A percentile compares a stretch with the other conserved stretches of the same genome.
phyloP scores from a whole-genome alignment of 2,329 filamentous ascomycete genomes.

The Dactylellina sp. region DNA sequence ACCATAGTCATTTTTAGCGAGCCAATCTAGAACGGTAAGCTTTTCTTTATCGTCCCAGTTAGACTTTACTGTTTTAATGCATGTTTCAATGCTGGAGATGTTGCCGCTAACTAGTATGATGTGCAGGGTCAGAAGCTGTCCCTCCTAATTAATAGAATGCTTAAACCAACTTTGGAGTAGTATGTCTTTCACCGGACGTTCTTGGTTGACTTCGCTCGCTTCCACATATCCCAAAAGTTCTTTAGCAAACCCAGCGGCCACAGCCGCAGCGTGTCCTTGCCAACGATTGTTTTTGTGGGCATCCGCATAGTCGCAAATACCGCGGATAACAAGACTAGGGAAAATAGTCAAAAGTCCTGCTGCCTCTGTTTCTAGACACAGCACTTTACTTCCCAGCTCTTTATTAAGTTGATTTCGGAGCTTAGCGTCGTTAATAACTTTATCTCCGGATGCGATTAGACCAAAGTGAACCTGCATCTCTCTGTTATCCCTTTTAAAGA shows the following conservation, averaged over 20 bases:
- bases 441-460: slow-evolving; percentile 10
- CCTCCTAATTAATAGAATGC: too few species aligned
- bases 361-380: slow-evolving; percentile 18
- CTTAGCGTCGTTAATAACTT: slow-evolving; percentile 30
- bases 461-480: slow-evolving; percentile 19
- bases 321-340: slow-evolving; percentile 28
- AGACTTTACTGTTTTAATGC: slow-evolving; percentile 17
- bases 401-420: neutral
- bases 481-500: neutral
- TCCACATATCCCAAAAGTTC: slow-evolving; percentile 20
- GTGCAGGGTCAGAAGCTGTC: slow-evolving; percentile 8
- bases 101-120: slow-evolving; percentile 52
- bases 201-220: neutral
- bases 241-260: slow-evolving; percentile 14
- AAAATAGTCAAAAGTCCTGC: slow-evolving; percentile 19
- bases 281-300: too few species aligned
- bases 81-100: too few species aligned
- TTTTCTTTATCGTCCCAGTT: slow-evolving; percentile 11
- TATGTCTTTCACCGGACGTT: slow-evolving; percentile 9
- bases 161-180: slow-evolving; percentile 10
- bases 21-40: slow-evolving; percentile 17
- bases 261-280: slow-evolving; percentile 15
- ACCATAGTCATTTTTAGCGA: slow-evolving; percentile 18
- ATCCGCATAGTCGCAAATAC: slow-evolving; percentile 58
- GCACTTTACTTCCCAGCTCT: neutral